phyloP scores from a whole-genome alignment of 805 yeast genomes.

The Jamesozyma hellenica region DNA sequence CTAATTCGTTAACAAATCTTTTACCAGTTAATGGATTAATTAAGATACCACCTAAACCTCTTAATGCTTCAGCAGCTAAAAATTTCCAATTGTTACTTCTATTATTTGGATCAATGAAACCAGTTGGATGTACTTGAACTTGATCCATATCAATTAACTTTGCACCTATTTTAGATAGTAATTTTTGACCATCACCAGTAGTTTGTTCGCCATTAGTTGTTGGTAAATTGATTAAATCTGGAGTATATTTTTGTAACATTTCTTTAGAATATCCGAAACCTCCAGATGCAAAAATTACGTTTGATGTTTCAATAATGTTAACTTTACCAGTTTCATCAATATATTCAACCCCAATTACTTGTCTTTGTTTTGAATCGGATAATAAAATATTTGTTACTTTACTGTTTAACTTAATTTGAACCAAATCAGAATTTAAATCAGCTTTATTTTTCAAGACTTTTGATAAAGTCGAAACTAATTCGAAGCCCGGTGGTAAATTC shows the following conservation, averaged over 20 bases:
- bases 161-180: slow-evolving; percentile 39
- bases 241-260: slow-evolving; percentile 35
- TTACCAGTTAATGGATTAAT: slow-evolving; percentile 35
- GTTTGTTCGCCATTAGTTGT: slow-evolving; percentile 50
- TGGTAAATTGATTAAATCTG: slow-evolving; percentile 38
- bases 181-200: slow-evolving; percentile 49
- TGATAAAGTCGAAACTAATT: slow-evolving; percentile 40
- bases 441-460: slow-evolving; percentile 29
- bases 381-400: slow-evolving; percentile 23
- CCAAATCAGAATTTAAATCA: slow-evolving; percentile 18
- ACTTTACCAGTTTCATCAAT: slow-evolving; percentile 23
- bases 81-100: slow-evolving; percentile 39
- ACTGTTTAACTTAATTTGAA: slow-evolving; percentile 33
- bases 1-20: slow-evolving; percentile 45
- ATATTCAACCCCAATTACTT: slow-evolving; percentile 37
- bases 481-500: slow-evolving; percentile 50
- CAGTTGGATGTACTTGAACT: slow-evolving; percentile 58
- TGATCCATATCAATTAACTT: slow-evolving; percentile 47
- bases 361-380: slow-evolving; percentile 24
- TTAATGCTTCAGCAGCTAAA: slow-evolving; percentile 50
- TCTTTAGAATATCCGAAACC: slow-evolving; percentile 40
- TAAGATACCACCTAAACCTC: slow-evolving; percentile 52
- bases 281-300: slow-evolving; percentile 49
- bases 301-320: slow-evolving; percentile 22
- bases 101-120: slow-evolving; percentile 40